Evolutionary conservation across 179 eudicot genomes (phyloP), one percentile per base, ranked within the genome.

Genomic region (Heliamphora pulchella): DNA sequence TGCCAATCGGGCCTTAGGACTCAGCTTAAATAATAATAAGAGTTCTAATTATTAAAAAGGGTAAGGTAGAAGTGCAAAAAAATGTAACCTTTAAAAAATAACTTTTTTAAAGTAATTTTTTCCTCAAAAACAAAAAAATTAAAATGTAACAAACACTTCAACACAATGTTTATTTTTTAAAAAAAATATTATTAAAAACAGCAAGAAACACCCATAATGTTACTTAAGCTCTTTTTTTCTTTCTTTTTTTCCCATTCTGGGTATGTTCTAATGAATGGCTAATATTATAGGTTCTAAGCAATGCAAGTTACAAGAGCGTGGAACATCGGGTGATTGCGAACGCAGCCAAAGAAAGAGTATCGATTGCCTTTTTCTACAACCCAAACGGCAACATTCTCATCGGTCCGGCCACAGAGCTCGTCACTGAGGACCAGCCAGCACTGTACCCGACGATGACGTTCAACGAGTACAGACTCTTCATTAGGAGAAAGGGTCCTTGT

Each of bases 261-360:
- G 31, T 31, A 31, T 31, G 31, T 31, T 31, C 31, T 31, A 31
- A 31, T 31, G 31, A 31, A 31, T 31, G 31, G 31, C 31, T 31
- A 31, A 31, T 31, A 31, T 44, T 70, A 62, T 31, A 90, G 93
- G 87, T 90, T 39, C 39, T 90, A 61, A 90, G 90, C 81, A 90
- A 90, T 83, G 89, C 89, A 5, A 80, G 13, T 3, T 90, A 88
- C 83, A 88, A 90, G 78, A 90, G 93, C 13, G 91, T 90, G 81
- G 91, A 90, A 81, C 93, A 90, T 48, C 84, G 93, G 69, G 93
- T 88, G 68, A 90, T 87, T 0, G 93, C 88, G 57, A 90, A 88
- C 76, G 86, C 91, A 41, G 83, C 79, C 43, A 18, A 69, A 72
- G 93, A 90, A 67, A 71, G 93, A 72, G 51, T 90, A 13, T 90